phyloP scores from a whole-genome alignment of 2,329 filamentous ascomycete genomes.

The Coniella lustricola region DNA sequence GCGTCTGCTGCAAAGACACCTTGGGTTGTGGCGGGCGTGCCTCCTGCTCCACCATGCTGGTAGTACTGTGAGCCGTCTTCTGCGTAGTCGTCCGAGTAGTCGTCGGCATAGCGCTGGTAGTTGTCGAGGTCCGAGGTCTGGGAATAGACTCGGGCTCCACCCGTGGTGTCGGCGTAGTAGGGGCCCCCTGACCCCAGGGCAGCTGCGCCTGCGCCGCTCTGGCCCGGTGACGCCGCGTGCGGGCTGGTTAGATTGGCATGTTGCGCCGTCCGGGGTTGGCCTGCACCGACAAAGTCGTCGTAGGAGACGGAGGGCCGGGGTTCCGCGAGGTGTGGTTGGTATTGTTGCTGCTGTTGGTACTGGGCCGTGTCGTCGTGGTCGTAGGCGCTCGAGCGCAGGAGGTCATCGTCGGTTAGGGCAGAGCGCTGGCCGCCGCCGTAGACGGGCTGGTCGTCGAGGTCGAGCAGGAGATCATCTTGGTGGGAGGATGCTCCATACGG shows the following conservation, averaged over 20 bases:
- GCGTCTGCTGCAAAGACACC: conserved; percentile 43
- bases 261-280: conserved; percentile 37
- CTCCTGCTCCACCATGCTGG: conserved; percentile 60
- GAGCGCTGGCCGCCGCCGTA: conserved; percentile 74
- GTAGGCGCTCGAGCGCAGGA: conserved; percentile 68
- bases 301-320: conserved; percentile 83
- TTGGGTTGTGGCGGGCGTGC: conserved; percentile 36
- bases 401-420: conserved; percentile 72
- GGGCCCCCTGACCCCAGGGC: conserved; percentile 29
- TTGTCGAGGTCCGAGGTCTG: conserved; percentile 81
- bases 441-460: conserved; percentile 63
- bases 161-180: conserved; percentile 28
- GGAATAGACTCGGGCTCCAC: conserved; percentile 44
- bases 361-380: conserved; percentile 49
- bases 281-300: conserved; percentile 82
- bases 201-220: conserved; percentile 22
- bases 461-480: conserved; percentile 61
- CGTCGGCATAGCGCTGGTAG: conserved; percentile 85
- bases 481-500: conserved; percentile 43
- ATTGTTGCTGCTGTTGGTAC: conserved; percentile 28
- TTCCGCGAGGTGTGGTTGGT: conserved; percentile 35
- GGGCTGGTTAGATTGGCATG: conserved; percentile 24
- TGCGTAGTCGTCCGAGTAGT: conserved; percentile 67
- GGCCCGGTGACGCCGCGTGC: conserved; percentile 29
- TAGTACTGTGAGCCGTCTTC: conserved; percentile 78